Evolutionary conservation across 140 eudicot species (phyloP), one percentile per base, ranked within the genome.

Genomic region (Erigeron philadelphicus): DNA sequence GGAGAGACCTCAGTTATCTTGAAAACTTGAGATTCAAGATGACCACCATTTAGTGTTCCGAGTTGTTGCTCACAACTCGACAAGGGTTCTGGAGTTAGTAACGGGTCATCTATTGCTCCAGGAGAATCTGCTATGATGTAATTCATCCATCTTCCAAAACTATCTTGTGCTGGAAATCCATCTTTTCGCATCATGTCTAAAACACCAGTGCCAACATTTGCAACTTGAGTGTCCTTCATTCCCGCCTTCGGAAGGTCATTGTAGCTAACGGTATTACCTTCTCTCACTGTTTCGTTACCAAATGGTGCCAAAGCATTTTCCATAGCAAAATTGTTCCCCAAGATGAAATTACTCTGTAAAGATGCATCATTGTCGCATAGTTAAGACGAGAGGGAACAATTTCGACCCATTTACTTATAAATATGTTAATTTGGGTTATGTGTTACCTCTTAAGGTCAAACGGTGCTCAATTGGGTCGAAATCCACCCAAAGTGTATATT

Each of bases 111-210:
- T 46, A 81, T 80, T 42, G 85, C 41, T 49, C 65, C 87, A 21
- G 95, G 86, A 80, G 94, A 85, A 66, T 89, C 96, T 12, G 81
- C 69, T 56, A 87, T 86, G 18, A 81, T 68, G 69, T 77, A 75
- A 74, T 86, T 80, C 85, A 86, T 83, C 98, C 93, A 89, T 76
- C 84, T 85, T 61, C 96, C 95, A 46, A 83, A 84, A 72, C 90
- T 89, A 72, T 89, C 95, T 63, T 85, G 95, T 61, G 78, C 21
- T 47, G 75, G 87, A 75, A 88, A 69, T 65, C 78, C 81, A 72
- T 84, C 90, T 63, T 80, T 79, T 55, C 44, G 62, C 72, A 66
- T 71, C 77, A 54, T 66, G 53, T 76, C 79, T 45, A 67, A 64
- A 25, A 65, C 81, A 68, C 70, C 83, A 15, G 42, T 58, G 16